Conservation (phyloP, 306 rosid species). For the Pterocarpus macrocarpus region DNA sequence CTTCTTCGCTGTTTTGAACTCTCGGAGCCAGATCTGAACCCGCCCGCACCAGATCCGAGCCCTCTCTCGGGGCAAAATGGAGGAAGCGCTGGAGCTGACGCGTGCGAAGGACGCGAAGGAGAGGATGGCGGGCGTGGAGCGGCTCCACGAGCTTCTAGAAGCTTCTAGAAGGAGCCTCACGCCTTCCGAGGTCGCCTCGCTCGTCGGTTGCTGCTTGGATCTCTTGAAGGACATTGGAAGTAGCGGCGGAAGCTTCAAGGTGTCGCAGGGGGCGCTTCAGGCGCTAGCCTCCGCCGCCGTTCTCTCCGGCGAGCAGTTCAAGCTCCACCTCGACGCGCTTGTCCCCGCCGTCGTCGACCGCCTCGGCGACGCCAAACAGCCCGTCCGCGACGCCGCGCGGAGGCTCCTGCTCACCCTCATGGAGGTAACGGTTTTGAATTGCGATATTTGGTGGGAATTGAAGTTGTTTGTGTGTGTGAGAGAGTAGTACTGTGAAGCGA, state of each 20-base stretch:
- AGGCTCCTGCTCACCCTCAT: slow-evolving; percentile 94
- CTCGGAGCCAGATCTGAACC: slow-evolving; percentile 51
- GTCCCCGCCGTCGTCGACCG: slow-evolving; percentile 98
- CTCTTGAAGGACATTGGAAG: slow-evolving; percentile 86
- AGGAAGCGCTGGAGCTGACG: slow-evolving; percentile 94
- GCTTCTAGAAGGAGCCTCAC: slow-evolving; percentile 82
- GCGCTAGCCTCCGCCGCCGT: slow-evolving; percentile 96
- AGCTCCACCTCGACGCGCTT: slow-evolving; percentile 92
- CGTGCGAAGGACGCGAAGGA: slow-evolving; percentile 96
- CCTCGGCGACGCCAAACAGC: slow-evolving; percentile 94
- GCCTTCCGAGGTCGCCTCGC: slow-evolving; percentile 75
- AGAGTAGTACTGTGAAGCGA: neutral
- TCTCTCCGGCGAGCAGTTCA: slow-evolving; percentile 92
- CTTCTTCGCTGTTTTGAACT: neutral
- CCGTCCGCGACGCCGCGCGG: slow-evolving; percentile 98
- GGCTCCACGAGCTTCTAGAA: slow-evolving; percentile 85
- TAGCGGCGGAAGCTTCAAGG: slow-evolving; percentile 82
- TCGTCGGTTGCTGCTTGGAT: slow-evolving; percentile 91
- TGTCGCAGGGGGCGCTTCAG: slow-evolving; percentile 97
- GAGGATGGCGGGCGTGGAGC: slow-evolving; percentile 99
- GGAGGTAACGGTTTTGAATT: slow-evolving; percentile 67
- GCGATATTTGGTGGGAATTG: neutral
- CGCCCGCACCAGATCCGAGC: slow-evolving; percentile 51
- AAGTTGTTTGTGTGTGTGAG: neutral
- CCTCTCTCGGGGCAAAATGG: slow-evolving; percentile 57